These are phyloP conservation scores for Cetraspora pellucida DNA, from an alignment of 192 early-diverging fungal species.

Conservation along the genomic window DNA sequence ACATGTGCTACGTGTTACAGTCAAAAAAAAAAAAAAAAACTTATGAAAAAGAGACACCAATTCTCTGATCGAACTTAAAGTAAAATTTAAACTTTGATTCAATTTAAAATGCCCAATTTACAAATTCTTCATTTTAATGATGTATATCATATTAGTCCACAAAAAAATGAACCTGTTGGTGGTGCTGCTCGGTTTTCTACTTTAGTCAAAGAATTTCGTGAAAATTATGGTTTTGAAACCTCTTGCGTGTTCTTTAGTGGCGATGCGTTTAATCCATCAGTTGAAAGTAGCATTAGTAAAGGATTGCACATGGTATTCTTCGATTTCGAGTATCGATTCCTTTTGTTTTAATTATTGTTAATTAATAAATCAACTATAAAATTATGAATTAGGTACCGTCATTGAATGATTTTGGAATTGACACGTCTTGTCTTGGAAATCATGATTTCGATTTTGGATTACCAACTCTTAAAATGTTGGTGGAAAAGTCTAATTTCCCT, in stretches of 20 bases:
- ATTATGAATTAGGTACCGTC: conserved; percentile 43
- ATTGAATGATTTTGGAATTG: conserved; percentile 60
- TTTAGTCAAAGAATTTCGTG: conserved; percentile 45
- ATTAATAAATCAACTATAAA: background rate
- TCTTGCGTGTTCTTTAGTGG: conserved; percentile 64
- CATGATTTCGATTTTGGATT: conserved; percentile 78
- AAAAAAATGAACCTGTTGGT: conserved; percentile 60
- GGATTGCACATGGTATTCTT: conserved; percentile 61
- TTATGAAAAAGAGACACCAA: no score
- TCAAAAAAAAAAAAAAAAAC: no score
- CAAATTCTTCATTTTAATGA: conserved; percentile 69
- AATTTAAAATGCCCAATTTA: conserved; percentile 34
- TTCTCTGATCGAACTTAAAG: no score
- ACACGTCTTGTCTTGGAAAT: conserved; percentile 68
- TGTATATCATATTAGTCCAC: conserved; percentile 59
- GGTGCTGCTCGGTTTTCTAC: conserved; percentile 66
- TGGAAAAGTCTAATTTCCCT: conserved; percentile 62
- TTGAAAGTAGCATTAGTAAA: conserved; percentile 67
- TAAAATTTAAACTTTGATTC: no score
- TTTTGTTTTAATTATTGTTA: background rate
- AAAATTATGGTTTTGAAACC: conserved; percentile 26
- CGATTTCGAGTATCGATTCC: background rate
- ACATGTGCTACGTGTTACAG: no score
- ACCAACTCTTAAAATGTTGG: conserved; percentile 51
- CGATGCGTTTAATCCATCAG: conserved; percentile 67